Base-by-base conservation (phyloP, 345 rosid species). In the Boechera divaricarpa region DNA sequence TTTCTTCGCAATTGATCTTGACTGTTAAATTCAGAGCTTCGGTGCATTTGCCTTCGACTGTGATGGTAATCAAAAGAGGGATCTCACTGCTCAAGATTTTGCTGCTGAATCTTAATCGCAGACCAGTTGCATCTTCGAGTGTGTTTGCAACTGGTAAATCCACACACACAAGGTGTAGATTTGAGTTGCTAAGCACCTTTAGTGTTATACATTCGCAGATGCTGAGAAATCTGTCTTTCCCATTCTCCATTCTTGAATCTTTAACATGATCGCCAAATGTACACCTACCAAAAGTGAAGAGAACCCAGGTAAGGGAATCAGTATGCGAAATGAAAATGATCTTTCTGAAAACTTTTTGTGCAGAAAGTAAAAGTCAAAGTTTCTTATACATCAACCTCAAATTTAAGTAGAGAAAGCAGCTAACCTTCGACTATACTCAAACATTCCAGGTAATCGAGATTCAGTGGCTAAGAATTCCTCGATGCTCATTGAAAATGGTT, bases 1-100 rank as follows among this genome's bases (percentile, higher is more conserved):
- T 92, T 81, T 95, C 98, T 82, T 95, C 91, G 57, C 98, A 92
- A 70, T 95, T 95, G 77, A 92, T 86, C 86, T 95, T 92, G 3
- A 88, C 75, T 7, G 78, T 79, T 55, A 87, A 42, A 29, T 84
- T 83, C 72, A 95, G 74, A 53, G 86, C 90, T 62, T 92, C 90
- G 1, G 80, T 82, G 87, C 95, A 89, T 82, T 89, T 92, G 78
- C 99, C 99, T 86, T 92, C 88, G 29, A 91, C 85, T 16, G 84
- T 87, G 54, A 88, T 69, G 48, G 96, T 88, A 73, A 90, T 86
- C 76, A 95, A 86, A 87, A 96, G 90, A 64, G 91, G 87, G 38
- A 85, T 64, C 53, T 89, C 87, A 78, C 84, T 91, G 89, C 96
- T 88, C 82, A 95, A 81, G 80, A 89, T 86, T 83, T 90, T 89